Evolutionary conservation across 129 eudicot genomes (phyloP), one percentile per base, ranked within the genome.

Genomic region (Helichrysum umbraculigerum): DNA sequence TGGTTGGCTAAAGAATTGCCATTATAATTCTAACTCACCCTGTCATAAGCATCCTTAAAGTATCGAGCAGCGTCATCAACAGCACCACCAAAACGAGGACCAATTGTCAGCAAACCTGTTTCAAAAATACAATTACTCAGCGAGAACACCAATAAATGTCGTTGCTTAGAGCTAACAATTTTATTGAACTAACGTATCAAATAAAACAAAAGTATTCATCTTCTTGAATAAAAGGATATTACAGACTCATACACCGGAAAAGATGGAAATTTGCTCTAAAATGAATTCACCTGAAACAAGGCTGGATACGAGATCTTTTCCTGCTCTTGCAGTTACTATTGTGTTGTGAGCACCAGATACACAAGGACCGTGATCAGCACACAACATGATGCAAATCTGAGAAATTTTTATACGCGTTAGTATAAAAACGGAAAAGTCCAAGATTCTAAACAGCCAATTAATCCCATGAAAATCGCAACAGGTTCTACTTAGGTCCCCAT

Each of bases 301-400:
- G 76, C 99, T 83, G 35, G 99, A 95, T 37, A 95, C 92, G 0
- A 95, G 92, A 75, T 95, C 99, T 86, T 95, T 95, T 81, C 99
- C 99, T 3, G 99, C 99, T 72, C 99, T 88, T 73, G 99, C 99
- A 9, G 99, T 95, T 35, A 95, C 99, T 25, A 95, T 95, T 39
- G 97, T 87, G 83, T 89, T 95, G 88, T 95, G 99, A 75, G 99
- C 97, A 76, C 99, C 99, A 66, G 99, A 95, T 28, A 91, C 99
- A 82, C 99, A 95, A 1, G 99, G 99, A 82, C 99, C 99, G 54
- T 95, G 99, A 70, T 95, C 99, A 51, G 99, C 99, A 89, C 99
- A 95, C 74, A 95, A 73, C 99, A 95, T 95, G 82, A 95, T 72
- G 75, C 99, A 95, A 62, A 95, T 95, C 99, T 95, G 92, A 70